These are phyloP conservation scores for Lepidium didymum DNA, from an alignment of 345 rosid species.

Conservation along the genomic window DNA sequence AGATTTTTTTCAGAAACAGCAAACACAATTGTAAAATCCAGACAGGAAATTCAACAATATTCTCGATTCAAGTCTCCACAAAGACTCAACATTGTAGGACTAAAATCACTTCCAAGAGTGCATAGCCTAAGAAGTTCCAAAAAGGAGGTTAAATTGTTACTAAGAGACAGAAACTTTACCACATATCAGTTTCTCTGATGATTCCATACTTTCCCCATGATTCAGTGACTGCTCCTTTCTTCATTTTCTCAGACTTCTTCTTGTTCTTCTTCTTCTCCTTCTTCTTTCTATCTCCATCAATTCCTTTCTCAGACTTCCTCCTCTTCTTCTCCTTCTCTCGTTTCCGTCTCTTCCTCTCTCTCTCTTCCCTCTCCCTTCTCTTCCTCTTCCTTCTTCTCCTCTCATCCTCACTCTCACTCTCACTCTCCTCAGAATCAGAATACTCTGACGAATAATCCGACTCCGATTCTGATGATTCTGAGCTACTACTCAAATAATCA, in stretches of 20 bases:
- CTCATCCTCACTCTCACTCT: constrained; percentile 34
- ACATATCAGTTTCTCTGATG: constrained; percentile 94
- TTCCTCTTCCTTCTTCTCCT: constrained; percentile 35
- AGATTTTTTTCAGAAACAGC: not conserved
- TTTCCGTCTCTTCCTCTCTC: constrained; percentile 16
- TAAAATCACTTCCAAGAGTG: not conserved
- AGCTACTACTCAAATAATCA: constrained; percentile 24
- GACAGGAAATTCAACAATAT: not conserved
- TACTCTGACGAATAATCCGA: constrained; percentile 38
- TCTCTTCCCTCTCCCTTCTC: constrained; percentile 26
- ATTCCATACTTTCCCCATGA: constrained; percentile 94
- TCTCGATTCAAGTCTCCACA: not conserved
- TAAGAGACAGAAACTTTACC: constrained; percentile 36
- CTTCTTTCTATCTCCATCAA: constrained; percentile 20
- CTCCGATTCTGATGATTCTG: constrained; percentile 32
- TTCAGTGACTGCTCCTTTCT: constrained; percentile 81
- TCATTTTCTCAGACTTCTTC: constrained; percentile 49
- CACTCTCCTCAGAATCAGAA: constrained; percentile 40
- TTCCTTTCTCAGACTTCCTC: constrained; percentile 6
- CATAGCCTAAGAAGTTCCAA: not conserved
- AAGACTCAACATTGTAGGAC: not conserved
- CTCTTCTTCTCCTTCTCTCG: constrained; percentile 23
- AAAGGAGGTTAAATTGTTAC: not conserved
- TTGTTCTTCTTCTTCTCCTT: constrained; percentile 37
- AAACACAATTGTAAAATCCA: not conserved